Conservation (phyloP, 495 filamentous ascomycete species). For the Achaetomiella virescens region DNA sequence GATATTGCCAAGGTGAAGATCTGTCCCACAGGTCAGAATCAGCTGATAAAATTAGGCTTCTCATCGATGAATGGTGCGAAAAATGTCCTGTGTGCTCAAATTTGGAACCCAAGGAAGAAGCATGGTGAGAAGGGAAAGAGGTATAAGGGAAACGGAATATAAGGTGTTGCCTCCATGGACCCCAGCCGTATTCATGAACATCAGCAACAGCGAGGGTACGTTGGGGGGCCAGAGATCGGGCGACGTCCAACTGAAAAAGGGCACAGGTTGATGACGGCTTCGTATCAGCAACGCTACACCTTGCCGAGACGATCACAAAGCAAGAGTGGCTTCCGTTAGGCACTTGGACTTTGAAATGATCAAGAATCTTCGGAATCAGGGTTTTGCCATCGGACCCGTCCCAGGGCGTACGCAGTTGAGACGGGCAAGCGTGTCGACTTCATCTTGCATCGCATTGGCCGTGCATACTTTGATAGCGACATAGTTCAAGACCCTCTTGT, state of each 20-base stretch:
- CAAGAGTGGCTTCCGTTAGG: constrained; percentile 42
- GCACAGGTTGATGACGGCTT: constrained; percentile 28
- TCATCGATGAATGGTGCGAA: too few species aligned
- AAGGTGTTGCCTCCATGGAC: constrained; percentile 26
- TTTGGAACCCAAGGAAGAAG: background rate
- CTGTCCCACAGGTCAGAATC: too few species aligned
- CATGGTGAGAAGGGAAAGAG: background rate
- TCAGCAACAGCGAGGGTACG: constrained; percentile 30
- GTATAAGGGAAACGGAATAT: background rate
- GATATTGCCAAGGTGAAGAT: constrained; percentile 36
- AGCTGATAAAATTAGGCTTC: background rate
- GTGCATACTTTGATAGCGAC: constrained; percentile 28
- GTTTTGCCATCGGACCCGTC: background rate
- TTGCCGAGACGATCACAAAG: constrained; percentile 29
- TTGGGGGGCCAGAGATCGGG: constrained; percentile 38
- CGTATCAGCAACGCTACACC: constrained; percentile 27
- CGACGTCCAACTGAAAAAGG: constrained; percentile 37
- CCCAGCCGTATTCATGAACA: constrained; percentile 32
- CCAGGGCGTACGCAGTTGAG: background rate
- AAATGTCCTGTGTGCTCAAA: too few species aligned
- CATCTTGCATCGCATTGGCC: constrained; percentile 5
- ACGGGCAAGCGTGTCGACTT: constrained; percentile 11
- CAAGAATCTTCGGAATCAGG: constrained; percentile 31
- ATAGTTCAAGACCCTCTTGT: constrained; percentile 12
- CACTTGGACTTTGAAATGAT: constrained; percentile 37